Evolutionary conservation across 352 stramenopile species (phyloP).

Genomic region (Globisporangium polare): DNA sequence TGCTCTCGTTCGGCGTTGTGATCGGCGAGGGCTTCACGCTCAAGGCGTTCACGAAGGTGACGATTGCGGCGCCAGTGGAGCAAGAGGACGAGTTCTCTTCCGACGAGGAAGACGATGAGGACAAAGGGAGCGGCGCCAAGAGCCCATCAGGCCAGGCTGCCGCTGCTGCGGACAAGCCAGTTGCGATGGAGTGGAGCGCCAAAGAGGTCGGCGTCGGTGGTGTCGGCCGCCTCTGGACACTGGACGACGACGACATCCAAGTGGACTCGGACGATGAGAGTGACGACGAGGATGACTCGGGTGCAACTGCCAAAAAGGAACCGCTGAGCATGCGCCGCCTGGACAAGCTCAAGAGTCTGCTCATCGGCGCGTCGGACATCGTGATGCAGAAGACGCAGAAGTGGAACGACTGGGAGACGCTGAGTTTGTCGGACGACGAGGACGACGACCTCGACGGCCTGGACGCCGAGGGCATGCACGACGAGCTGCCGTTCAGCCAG

Average conservation of each 20-base stretch:
- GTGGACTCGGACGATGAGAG: constrained; percentile 60
- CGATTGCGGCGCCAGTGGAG: constrained; percentile 45
- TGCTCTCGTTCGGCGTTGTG: constrained; percentile 80
- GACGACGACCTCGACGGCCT: constrained; percentile 62
- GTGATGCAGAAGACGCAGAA: constrained; percentile 48
- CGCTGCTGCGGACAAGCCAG: constrained; percentile 2
- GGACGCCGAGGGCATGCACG: constrained; percentile 29
- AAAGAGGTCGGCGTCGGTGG: constrained; percentile 66
- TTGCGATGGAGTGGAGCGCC: constrained; percentile 49
- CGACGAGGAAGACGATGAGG: constrained; percentile 38
- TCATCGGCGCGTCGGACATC: constrained; percentile 66
- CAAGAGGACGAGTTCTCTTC: constrained; percentile 76
- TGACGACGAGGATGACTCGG: constrained; percentile 40
- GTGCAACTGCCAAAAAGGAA: constrained; percentile 24
- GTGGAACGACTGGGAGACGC: constrained; percentile 78
- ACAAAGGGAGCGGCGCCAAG: constrained; percentile 4
- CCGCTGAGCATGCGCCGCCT: constrained; percentile 27
- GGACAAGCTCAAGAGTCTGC: constrained; percentile 64
- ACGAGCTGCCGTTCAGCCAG: constrained; percentile 61
- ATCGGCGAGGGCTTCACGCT: constrained; percentile 74
- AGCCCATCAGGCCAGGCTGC: background rate
- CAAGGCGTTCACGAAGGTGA: constrained; percentile 78
- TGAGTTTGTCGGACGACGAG: constrained; percentile 74
- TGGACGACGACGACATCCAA: constrained; percentile 82
- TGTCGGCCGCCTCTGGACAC: constrained; percentile 73